Percentiles rank a stretch among this genome's conserved stretches.
Conservation (phyloP, 441 rosid species). For the Erysimum cheiri region DNA sequence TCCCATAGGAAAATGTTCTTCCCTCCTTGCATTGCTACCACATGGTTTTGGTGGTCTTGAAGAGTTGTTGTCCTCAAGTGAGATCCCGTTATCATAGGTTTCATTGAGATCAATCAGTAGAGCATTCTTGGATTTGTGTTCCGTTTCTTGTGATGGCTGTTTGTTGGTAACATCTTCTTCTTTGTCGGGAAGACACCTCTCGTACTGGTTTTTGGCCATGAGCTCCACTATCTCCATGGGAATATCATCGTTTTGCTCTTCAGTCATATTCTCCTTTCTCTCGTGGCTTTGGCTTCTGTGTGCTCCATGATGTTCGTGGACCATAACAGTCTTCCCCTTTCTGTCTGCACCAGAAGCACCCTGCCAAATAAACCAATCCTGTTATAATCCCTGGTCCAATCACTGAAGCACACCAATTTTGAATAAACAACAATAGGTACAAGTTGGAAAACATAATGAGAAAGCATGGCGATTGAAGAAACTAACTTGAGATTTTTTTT, state of each 20-base stretch:
- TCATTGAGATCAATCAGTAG: slow-evolving; percentile 55
- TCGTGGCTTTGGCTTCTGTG: slow-evolving; percentile 46
- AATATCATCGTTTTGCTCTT: slow-evolving; percentile 78
- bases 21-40: slow-evolving; percentile 52
- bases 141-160: slow-evolving; percentile 45
- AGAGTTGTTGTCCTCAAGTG: slow-evolving; percentile 54
- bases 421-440: slow-evolving; percentile 13
- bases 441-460: not conserved
- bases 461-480: not conserved
- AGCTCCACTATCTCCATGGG: slow-evolving; percentile 98
- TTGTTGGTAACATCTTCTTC: slow-evolving; percentile 57
- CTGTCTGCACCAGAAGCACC: slow-evolving; percentile 54
- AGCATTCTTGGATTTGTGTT: slow-evolving; percentile 42
- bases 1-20: slow-evolving; percentile 44
- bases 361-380: slow-evolving; percentile 50
- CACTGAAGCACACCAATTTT: slow-evolving; percentile 15
- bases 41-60: slow-evolving; percentile 47
- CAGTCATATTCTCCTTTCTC: slow-evolving; percentile 54
- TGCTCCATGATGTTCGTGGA: slow-evolving; percentile 45
- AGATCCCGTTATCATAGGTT: slow-evolving; percentile 50
- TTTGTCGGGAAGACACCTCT: slow-evolving; percentile 83
- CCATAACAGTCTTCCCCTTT: slow-evolving; percentile 51
- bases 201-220: slow-evolving; percentile 94
- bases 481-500: not conserved
- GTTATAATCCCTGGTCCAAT: slow-evolving; percentile 13